phyloP scores from a whole-genome alignment of 2,329 filamentous ascomycete species.

The Penicillium sp. region DNA sequence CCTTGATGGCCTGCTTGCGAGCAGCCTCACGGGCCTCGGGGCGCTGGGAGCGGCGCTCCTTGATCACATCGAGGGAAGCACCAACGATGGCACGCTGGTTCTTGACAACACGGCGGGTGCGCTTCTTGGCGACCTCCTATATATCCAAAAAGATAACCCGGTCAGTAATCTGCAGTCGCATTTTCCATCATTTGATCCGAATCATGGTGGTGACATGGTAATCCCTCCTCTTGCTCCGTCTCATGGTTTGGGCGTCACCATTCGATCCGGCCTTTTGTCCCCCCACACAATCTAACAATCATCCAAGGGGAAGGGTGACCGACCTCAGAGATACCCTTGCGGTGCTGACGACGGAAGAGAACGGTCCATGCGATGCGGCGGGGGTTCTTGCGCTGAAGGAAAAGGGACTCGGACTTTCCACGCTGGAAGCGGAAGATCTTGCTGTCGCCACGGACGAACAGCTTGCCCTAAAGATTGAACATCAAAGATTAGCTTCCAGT shows the following conservation, averaged over 20 bases:
- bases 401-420: conserved; percentile 99
- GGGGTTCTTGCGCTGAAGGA: conserved; percentile 99
- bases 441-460: conserved; percentile 99
- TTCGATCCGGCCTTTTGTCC: conserved; percentile 6
- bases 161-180: conserved; percentile 25
- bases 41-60: conserved; percentile 93
- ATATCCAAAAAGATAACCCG: conserved; percentile 28
- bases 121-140: conserved; percentile 99
- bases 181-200: conserved; percentile 1
- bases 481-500: conserved; percentile 28
- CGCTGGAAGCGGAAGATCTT: conserved; percentile 99
- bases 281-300: conserved; percentile 14
- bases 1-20: conserved; percentile 86
- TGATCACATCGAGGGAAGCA: conserved; percentile 99
- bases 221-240: conserved; percentile 16
- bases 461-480: conserved; percentile 73
- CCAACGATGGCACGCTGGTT: conserved; percentile 97
- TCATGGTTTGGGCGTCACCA: neutral
- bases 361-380: conserved; percentile 98
- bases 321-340: conserved; percentile 99
- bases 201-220: conserved; percentile 1
- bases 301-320: conserved; percentile 42
- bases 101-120: conserved; percentile 97
- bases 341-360: conserved; percentile 97
- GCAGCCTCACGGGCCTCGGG: conserved; percentile 93